Conservation (phyloP, 805 yeast species). For the Barnettozyma siamensis region DNA sequence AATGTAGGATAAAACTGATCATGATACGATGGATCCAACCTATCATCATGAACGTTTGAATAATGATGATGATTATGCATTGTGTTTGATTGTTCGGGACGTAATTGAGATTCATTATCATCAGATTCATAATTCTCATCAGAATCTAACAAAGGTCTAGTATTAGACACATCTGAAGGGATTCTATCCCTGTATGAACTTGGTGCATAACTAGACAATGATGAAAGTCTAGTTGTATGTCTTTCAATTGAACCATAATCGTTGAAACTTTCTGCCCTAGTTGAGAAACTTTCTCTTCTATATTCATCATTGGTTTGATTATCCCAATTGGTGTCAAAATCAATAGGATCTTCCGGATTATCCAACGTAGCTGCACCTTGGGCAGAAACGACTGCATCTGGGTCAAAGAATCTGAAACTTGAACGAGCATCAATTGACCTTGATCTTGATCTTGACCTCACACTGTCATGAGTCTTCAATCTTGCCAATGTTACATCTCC, state of each 20-base stretch:
- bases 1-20: conserved; percentile 39
- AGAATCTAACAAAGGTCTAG: conserved; percentile 25
- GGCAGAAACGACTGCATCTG: conserved; percentile 79
- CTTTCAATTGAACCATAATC: conserved; percentile 20
- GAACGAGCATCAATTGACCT: conserved; percentile 27
- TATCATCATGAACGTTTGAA: conserved; percentile 5
- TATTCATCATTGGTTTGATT: conserved; percentile 31
- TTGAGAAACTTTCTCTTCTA: conserved; percentile 30
- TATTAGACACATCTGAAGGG: conserved; percentile 29
- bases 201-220: conserved; percentile 31
- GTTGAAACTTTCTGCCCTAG: conserved; percentile 15
- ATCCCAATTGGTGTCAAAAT: conserved; percentile 74
- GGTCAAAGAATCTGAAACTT: conserved; percentile 74
- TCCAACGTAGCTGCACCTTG: conserved; percentile 81
- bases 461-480: conserved; percentile 17
- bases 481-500: conserved; percentile 19
- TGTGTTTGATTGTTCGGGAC: conserved; percentile 21
- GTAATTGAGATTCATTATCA: conserved; percentile 27
- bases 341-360: conserved; percentile 45
- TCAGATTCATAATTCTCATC: conserved; percentile 29
- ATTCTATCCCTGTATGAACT: conserved; percentile 33
- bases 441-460: conserved; percentile 30
- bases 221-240: conserved; percentile 19
- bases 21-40: conserved; percentile 31
- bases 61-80: conserved; percentile 12